These are phyloP conservation scores for Solanum clarkiae DNA, from an alignment of 257 asterid genomes.

Conservation along the genomic window DNA sequence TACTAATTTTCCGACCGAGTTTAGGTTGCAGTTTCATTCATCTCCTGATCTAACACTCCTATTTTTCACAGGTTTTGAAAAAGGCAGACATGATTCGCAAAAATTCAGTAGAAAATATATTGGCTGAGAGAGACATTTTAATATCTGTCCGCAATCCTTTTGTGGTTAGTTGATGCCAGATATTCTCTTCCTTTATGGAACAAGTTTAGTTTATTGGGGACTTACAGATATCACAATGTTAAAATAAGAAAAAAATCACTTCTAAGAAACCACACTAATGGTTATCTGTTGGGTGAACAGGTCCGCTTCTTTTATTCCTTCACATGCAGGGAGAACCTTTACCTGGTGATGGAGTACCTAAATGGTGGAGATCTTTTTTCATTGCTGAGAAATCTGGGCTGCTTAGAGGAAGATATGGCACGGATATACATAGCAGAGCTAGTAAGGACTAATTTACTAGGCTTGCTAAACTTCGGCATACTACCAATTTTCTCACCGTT, in stretches of 20 bases:
- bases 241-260: background rate
- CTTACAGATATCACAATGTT: background rate
- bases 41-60: background rate
- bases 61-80: slow-evolving; percentile 63
- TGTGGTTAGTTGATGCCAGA: slow-evolving; percentile 58
- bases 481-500: slow-evolving; percentile 5
- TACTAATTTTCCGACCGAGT: background rate
- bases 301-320: slow-evolving; percentile 99
- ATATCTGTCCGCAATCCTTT: slow-evolving; percentile 97
- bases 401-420: slow-evolving; percentile 93
- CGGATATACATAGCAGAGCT: slow-evolving; percentile 94
- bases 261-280: slow-evolving; percentile 29
- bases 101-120: slow-evolving; percentile 91
- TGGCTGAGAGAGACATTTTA: slow-evolving; percentile 95
- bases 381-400: slow-evolving; percentile 75
- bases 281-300: slow-evolving; percentile 59
- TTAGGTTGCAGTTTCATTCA: background rate
- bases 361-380: slow-evolving; percentile 99
- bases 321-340: slow-evolving; percentile 99
- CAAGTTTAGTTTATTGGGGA: background rate
- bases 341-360: slow-evolving; percentile 95
- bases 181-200: background rate
- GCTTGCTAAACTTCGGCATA: background rate
- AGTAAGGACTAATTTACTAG: slow-evolving; percentile 41
- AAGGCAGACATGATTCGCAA: slow-evolving; percentile 95